Conservation (phyloP, 2,329 filamentous ascomycete genomes). For the Clonostachys rosea region DNA sequence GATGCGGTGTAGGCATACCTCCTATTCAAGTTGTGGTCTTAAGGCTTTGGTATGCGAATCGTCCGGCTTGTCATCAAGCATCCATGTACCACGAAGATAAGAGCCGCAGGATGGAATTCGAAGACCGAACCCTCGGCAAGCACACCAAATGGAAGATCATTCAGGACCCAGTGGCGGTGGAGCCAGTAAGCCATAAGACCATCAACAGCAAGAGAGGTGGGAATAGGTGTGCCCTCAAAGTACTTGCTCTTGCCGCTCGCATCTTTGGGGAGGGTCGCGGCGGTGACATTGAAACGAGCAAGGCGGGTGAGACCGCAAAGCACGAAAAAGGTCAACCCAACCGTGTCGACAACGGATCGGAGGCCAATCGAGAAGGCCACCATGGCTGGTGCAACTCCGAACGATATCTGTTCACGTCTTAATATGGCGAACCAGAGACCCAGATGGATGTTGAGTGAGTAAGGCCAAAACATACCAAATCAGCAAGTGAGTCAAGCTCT, state of each 20-base stretch:
- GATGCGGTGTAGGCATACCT: too few relatives aligned
- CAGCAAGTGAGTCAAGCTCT: conserved; percentile 91
- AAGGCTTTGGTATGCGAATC: conserved; percentile 89
- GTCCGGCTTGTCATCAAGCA: conserved; percentile 95
- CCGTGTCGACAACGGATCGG: conserved; percentile 77
- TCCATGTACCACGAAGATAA: conserved; percentile 82
- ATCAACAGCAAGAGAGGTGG: conserved; percentile 79
- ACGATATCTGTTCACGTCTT: conserved; percentile 67
- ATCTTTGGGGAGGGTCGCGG: conserved; percentile 85
- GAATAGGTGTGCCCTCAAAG: conserved; percentile 96
- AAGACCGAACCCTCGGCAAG: conserved; percentile 61
- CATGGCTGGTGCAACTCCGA: conserved; percentile 84
- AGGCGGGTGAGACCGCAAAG: conserved; percentile 90
- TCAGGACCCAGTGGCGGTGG: conserved; percentile 71
- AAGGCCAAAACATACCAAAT: conserved; percentile 61
- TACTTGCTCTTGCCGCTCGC: conserved; percentile 86
- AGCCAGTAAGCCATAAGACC: conserved; percentile 88
- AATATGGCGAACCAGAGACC: background rate
- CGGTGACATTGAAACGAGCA: conserved; percentile 96
- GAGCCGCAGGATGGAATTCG: conserved; percentile 80
- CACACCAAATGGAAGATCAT: conserved; percentile 72
- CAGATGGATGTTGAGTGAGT: conserved; percentile 1
- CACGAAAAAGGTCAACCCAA: conserved; percentile 81
- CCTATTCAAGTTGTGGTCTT: conserved; percentile 7
- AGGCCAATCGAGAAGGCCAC: conserved; percentile 87